Base-by-base conservation (phyloP, 345 rosid species). In the Eucalyptus erythrocorys region DNA sequence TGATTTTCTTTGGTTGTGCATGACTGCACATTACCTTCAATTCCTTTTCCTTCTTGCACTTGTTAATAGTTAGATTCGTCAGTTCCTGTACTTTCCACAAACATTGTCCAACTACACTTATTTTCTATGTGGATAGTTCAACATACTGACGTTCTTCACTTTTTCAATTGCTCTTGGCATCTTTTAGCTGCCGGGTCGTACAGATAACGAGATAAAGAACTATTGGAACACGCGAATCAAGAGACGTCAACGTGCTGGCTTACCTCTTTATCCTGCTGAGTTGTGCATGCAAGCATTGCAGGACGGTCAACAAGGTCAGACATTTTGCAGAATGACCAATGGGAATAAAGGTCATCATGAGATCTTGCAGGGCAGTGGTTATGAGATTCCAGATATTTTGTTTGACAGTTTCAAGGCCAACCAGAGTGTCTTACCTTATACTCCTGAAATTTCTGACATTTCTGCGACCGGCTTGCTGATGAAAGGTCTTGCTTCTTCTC, bases 181-280 rank as follows among this genome's bases (percentile, higher is more conserved):
- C 48, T 90, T 40, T 45, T 94, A 98, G 99, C 90, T 98, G 91
- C 99, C 99, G 85, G 99, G 99, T 55, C 99, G 99, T 87, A 98
- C 99, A 80, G 99, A 98, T 94, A 98, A 98, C 90, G 99, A 98
- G 95, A 97, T 98, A 92, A 98, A 98, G 91, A 98, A 98, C 92
- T 98, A 98, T 88, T 98, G 99, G 99, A 98, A 98, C 92, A 98
- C 99, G 30, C 92, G 99, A 88, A 95, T 97, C 89, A 98, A 98
- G 93, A 94, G 99, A 88, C 97, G 97, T 34, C 98, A 94, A 86
- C 95, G 98, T 85, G 99, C 99, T 90, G 99, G 99, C 34, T 95
- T 98, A 87, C 99, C 99, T 21, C 99, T 97, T 88, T 98, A 98
- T 93, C 99, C 99, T 89, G 95, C 97, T 47, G 98, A 95, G 88